These are phyloP conservation scores for Pseudisothecium myosuroides DNA, from an alignment of 225 moss, liverwort and hornwort species.

Conservation along the genomic window DNA sequence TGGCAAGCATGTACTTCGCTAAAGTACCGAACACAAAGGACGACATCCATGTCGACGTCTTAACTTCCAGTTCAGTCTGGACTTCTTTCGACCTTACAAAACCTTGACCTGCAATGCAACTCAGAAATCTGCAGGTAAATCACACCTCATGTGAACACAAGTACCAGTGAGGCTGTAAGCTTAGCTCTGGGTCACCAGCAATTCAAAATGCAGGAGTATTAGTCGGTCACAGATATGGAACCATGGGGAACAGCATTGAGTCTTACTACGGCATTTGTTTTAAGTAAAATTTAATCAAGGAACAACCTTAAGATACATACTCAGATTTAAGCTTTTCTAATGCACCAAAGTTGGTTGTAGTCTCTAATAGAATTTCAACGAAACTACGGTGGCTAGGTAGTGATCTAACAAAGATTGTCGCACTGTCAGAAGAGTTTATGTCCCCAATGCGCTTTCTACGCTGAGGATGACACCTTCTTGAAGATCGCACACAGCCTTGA, in stretches of 20 bases:
- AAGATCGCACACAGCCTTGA: conserved; percentile 88
- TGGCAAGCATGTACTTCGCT: not conserved
- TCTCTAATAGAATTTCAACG: not conserved
- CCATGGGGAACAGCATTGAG: not conserved
- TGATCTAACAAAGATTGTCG: not conserved
- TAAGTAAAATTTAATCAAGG: not conserved
- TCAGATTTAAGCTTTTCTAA: not conserved
- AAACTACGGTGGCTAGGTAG: not conserved
- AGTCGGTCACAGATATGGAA: not conserved
- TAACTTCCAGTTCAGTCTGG: not conserved
- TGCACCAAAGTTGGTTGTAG: not conserved
- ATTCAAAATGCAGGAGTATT: not conserved
- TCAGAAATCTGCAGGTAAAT: not conserved
- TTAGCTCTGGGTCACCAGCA: not conserved
- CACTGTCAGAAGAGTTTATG: not conserved
- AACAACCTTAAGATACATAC: not conserved
- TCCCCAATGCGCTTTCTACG: not conserved
- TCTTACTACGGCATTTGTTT: not conserved
- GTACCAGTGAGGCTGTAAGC: not conserved
- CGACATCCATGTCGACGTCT: not conserved
- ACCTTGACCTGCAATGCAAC: not conserved
- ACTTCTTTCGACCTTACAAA: not conserved
- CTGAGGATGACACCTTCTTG: conserved; percentile 17
- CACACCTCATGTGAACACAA: not conserved
- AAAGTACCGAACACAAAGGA: not conserved